Percentiles rank a stretch among this genome's conserved stretches.
These are phyloP conservation scores for Plectosphaerella sp. DNA, from an alignment of 2,329 filamentous ascomycete genomes.

Conservation along the genomic window DNA sequence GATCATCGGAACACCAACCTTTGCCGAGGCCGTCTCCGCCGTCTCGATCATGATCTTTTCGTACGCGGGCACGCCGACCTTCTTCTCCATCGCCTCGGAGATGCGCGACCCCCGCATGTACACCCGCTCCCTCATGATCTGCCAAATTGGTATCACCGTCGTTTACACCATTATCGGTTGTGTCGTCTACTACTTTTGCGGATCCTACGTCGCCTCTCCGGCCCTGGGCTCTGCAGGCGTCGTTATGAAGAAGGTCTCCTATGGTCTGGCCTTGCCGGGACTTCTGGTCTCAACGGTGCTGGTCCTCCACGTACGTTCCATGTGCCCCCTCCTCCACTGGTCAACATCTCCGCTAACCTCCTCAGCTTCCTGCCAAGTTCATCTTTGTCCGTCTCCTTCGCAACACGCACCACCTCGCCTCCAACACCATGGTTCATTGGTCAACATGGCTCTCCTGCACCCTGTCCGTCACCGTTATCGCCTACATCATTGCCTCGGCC, in stretches of 20 bases:
- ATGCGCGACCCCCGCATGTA: slow-evolving; percentile 25
- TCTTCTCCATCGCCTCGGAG: slow-evolving; percentile 25
- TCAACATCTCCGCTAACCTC: not conserved
- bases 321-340: rapidly evolving
- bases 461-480: slow-evolving; percentile 3
- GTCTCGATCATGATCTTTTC: slow-evolving; percentile 29
- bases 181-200: slow-evolving; percentile 41
- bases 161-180: slow-evolving; percentile 26
- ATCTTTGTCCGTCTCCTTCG: slow-evolving; percentile 21
- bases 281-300: slow-evolving; percentile 19
- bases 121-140: slow-evolving; percentile 19
- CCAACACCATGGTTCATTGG: slow-evolving; percentile 23
- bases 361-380: slow-evolving; percentile 17
- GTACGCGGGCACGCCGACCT: slow-evolving; percentile 29
- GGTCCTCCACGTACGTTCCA: slow-evolving; percentile 17
- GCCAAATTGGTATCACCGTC: slow-evolving; percentile 20
- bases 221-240: slow-evolving; percentile 39
- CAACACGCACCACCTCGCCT: slow-evolving; percentile 21
- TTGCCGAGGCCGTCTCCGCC: slow-evolving; percentile 22
- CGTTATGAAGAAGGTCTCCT: slow-evolving; percentile 36
- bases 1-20: slow-evolving; percentile 21
- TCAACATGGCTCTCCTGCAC: slow-evolving; percentile 23
- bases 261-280: slow-evolving; percentile 30
- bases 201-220: slow-evolving; percentile 39
- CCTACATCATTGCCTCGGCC: not conserved